Conservation (phyloP, 495 filamentous ascomycete genomes). For the Lineolata rhizophorae region DNA sequence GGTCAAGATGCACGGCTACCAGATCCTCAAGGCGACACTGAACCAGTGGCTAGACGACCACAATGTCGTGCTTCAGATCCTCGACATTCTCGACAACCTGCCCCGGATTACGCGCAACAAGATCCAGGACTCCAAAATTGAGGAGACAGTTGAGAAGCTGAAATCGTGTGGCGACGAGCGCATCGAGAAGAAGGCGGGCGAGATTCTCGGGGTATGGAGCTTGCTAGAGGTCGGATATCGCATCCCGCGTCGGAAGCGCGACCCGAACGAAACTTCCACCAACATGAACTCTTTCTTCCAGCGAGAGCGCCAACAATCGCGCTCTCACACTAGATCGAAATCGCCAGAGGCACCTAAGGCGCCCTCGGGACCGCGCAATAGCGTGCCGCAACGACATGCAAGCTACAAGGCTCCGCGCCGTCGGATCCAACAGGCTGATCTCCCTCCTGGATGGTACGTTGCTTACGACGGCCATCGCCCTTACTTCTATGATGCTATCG, state of each 20-base stretch:
- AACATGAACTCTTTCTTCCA: not conserved
- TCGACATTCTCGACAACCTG: conserved; percentile 75
- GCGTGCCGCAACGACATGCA: conserved; percentile 35
- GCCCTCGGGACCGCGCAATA: conserved; percentile 46
- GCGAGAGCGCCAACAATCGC: conserved; percentile 11
- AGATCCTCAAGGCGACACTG: conserved; percentile 72
- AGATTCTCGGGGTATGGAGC: conserved; percentile 66
- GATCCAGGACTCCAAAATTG: conserved; percentile 90
- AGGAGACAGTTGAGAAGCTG: conserved; percentile 55
- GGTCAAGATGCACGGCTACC: conserved; percentile 91
- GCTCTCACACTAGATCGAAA: conserved; percentile 30
- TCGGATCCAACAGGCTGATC: no score
- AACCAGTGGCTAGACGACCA: conserved; percentile 67
- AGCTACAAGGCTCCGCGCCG: no score
- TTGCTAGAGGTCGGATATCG: conserved; percentile 82
- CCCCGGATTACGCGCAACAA: conserved; percentile 91
- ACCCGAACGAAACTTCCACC: conserved; percentile 25
- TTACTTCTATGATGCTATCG: conserved; percentile 63
- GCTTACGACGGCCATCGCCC: conserved; percentile 36
- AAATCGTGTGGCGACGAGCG: conserved; percentile 45
- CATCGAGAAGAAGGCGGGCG: conserved; percentile 46
- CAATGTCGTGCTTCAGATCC: conserved; percentile 71
- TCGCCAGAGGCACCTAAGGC: conserved; percentile 29
- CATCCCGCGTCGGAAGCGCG: conserved; percentile 63
- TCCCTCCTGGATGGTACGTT: conserved; percentile 65